Percentiles rank a stretch among this genome's conserved stretches.
Conservation (phyloP, 2,329 filamentous ascomycete species). For the Aspergillus unguis region DNA sequence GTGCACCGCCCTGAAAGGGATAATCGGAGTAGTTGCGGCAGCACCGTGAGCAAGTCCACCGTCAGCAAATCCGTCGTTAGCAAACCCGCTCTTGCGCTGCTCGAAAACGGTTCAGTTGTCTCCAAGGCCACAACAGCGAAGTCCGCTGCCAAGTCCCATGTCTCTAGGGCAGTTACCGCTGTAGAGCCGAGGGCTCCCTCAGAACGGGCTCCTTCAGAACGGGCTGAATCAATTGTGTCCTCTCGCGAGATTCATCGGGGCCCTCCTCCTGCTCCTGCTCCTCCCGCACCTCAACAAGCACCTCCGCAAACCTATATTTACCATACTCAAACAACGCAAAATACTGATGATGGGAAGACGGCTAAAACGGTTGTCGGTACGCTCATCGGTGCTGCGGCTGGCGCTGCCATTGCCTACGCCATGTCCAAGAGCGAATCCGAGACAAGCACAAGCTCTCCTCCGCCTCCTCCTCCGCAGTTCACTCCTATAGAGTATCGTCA, state of each 20-base stretch:
- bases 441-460: slow-evolving; percentile 20
- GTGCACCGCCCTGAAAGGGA: slow-evolving; percentile 53
- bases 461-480: slow-evolving; percentile 21
- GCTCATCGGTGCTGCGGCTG: slow-evolving; percentile 73
- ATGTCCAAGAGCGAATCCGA: slow-evolving; percentile 60
- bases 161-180: slow-evolving; percentile 27
- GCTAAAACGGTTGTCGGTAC: slow-evolving; percentile 69
- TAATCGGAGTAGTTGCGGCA: slow-evolving; percentile 11
- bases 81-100: slow-evolving; percentile 33
- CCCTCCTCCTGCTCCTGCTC: too few species aligned
- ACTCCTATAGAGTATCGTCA: slow-evolving; percentile 24
- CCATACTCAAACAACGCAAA: slow-evolving; percentile 26
- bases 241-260: slow-evolving; percentile 16
- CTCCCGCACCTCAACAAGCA: slow-evolving; percentile 11
- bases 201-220: slow-evolving; percentile 12
- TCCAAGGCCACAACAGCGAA: slow-evolving; percentile 32
- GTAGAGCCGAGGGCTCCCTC: slow-evolving; percentile 18
- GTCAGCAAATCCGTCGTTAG: slow-evolving; percentile 29
- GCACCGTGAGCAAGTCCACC: slow-evolving; percentile 23
- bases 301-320: slow-evolving; percentile 23
- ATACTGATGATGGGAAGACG: slow-evolving; percentile 39
- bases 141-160: slow-evolving; percentile 27
- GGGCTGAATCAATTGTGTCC: slow-evolving; percentile 16
- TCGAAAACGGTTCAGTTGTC: slow-evolving; percentile 39
- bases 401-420: slow-evolving; percentile 72